A percentile compares a stretch with the other conserved stretches of the same genome.
Conservation (phyloP, 2,329 filamentous ascomycete genomes). For the Trichoderma lentiforme region DNA sequence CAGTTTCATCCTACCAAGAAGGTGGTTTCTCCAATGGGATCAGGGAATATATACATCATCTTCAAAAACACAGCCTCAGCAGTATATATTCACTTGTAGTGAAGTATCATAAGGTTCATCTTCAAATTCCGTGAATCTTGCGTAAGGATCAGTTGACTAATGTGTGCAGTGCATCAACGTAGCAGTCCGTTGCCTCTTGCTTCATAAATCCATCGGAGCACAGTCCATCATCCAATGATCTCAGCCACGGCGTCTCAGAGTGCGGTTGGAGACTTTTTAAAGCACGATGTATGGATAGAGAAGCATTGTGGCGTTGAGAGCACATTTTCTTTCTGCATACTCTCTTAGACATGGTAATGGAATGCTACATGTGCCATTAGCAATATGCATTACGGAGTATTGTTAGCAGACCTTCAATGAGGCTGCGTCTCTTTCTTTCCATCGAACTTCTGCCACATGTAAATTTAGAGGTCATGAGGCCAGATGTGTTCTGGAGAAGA, state of each 20-base stretch:
- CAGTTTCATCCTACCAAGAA: background rate
- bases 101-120: background rate
- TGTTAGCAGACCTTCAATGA: too few relatives aligned
- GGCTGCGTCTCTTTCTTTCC: background rate
- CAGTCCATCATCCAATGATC: background rate
- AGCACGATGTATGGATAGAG: background rate
- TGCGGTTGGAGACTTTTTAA: background rate
- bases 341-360: background rate
- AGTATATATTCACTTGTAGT: background rate
- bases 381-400: background rate
- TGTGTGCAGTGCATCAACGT: background rate
- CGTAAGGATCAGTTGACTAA: background rate
- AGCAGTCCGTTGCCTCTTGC: background rate
- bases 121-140: background rate
- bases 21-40: background rate
- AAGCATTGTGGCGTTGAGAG: background rate
- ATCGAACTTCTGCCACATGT: background rate
- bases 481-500: background rate
- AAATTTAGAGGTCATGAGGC: background rate
- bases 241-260: background rate
- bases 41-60: background rate
- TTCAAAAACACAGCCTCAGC: background rate
- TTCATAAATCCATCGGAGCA: background rate
- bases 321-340: background rate
- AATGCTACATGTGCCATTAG: background rate